Base-by-base conservation (phyloP, 139 green algal species). In the Tetradesmus lagerheimii region DNA sequence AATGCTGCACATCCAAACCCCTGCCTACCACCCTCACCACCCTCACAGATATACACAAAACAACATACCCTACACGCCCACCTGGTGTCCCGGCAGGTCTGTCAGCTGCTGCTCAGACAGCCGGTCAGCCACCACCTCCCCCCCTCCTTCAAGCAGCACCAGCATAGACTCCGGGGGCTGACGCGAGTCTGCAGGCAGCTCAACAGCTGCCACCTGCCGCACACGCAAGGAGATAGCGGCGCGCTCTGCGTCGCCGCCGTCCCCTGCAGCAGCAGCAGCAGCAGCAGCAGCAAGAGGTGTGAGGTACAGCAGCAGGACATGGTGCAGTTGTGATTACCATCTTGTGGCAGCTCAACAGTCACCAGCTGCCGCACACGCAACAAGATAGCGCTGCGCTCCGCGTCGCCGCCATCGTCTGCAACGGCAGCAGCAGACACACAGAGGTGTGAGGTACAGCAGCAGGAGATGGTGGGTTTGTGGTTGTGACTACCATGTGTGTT, bases 141-240 rank as follows among this genome's bases (percentile, higher is more conserved):
- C 83, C 5, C 83, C 83, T n/a, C 83, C 83, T 27, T 62, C 83
- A 64, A 88, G 83, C 83, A 88, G 31, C 83, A 88, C 83, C 31
- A 16, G n/a, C 15, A 57, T 57, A 12, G 11, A 27, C 64, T 41
- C 38, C 0, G 83, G 6, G 20, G 31, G 4, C 82, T 27, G 27
- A 18, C 37, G 45, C 29, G 27, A 8, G 18, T 64, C 57, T 37
- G 34, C 9, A 14, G 78, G 78, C 27, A 66, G n/a, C n/a, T 39
- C 38, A 15, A 88, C 64, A 9, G 37, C 8, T 8, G n/a, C n/a
- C 25, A 88, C 64, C 64, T 88, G 83, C 3, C 83, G 62, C 57
- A 88, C 31, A 9, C 83, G 37, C 38, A 87, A 5, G 4, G 67
- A 9, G 67, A 78, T 78, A 6, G 37, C 35, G 16, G 57, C 18